Base-by-base conservation (phyloP, 2,329 filamentous ascomycete species). In the Coleophoma cylindrospora region DNA sequence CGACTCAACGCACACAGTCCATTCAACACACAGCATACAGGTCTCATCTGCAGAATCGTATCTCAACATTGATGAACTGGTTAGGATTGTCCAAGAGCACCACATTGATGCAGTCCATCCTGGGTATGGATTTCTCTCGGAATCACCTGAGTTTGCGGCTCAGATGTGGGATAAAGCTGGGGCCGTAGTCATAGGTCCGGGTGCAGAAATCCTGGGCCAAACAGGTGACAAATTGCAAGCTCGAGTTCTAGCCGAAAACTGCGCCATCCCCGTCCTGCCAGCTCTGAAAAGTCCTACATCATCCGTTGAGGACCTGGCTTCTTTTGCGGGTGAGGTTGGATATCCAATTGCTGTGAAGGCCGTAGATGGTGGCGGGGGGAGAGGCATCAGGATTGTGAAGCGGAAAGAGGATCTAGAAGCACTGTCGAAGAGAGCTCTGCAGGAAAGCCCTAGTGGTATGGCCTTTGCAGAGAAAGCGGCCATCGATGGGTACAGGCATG, bases 241-340 rank as follows among this genome's bases (percentile, higher is more conserved):
- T 3, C 87, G 88, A 59, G 84, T 86, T 55, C 86, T 88, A 77
- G 82, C 75, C 19, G 75, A 78, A 21, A 83, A 61, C 22, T 62
- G 84, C 36, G 79, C 80, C 3, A 84, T 89, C 1, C 84, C 83
- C n/a, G 87, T 85, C 50, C 83, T 89, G 45, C 84, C 84, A 1
- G 85, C 85, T 12, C 85, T 88, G 54, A 81, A 86, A 60, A 83
- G 81, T 34, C 65, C 72, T 2, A 83, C 86, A 40, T 82, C 86
- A 67, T 77, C 84, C 14, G 52, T 81, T 53, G 65, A 69, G 3
- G 79, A 87, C 59, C 83, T 87, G 3, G 72, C 77, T 47, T 74
- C 77, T 50, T 68, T 67, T 12, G 67, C 66, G 4, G 40, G 34
- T 8, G 43, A 46, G 10, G 62, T 71, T 1, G 69, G 70, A 0